Conservation (phyloP, 768 basidiomycete species). For the Tricholoma terreum region DNA sequence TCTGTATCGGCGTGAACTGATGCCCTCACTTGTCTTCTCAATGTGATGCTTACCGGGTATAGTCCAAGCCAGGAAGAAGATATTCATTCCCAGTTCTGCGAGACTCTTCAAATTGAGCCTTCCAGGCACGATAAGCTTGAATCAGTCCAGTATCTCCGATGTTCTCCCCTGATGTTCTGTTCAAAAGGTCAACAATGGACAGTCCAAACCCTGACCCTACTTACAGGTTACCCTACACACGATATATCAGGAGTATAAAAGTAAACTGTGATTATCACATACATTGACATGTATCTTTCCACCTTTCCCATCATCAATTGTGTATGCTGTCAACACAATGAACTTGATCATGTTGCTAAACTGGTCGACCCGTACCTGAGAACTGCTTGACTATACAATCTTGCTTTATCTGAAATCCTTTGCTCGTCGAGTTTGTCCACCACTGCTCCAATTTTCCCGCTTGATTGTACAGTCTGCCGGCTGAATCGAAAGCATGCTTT, state of each 20-base stretch:
- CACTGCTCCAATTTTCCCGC: constrained; percentile 84
- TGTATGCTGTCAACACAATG: constrained; percentile 55
- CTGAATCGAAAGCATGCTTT: constrained; percentile 88
- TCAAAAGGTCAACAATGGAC: neutral
- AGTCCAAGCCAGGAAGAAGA: constrained; percentile 77
- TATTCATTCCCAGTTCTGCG: constrained; percentile 59
- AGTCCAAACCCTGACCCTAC: constrained; percentile 17
- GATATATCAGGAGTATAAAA: neutral
- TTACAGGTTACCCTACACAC: constrained; percentile 68
- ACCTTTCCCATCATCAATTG: constrained; percentile 82
- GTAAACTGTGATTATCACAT: constrained; percentile 12
- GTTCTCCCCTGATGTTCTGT: constrained; percentile 87
- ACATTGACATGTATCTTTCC: constrained; percentile 84
- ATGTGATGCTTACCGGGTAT: constrained; percentile 50
- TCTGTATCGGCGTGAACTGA: constrained; percentile 33
- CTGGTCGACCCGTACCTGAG: constrained; percentile 48
- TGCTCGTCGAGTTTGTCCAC: constrained; percentile 89
- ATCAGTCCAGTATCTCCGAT: constrained; percentile 85
- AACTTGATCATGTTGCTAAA: constrained; percentile 3
- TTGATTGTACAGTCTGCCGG: constrained; percentile 88
- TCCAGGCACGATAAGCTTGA: constrained; percentile 92
- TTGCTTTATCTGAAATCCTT: constrained; percentile 78
- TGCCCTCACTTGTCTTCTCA: neutral
- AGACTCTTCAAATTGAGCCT: constrained; percentile 64
- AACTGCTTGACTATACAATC: constrained; percentile 92